phyloP scores from a whole-genome alignment of 2,329 filamentous ascomycete species.

The Rutstroemia sp. region DNA sequence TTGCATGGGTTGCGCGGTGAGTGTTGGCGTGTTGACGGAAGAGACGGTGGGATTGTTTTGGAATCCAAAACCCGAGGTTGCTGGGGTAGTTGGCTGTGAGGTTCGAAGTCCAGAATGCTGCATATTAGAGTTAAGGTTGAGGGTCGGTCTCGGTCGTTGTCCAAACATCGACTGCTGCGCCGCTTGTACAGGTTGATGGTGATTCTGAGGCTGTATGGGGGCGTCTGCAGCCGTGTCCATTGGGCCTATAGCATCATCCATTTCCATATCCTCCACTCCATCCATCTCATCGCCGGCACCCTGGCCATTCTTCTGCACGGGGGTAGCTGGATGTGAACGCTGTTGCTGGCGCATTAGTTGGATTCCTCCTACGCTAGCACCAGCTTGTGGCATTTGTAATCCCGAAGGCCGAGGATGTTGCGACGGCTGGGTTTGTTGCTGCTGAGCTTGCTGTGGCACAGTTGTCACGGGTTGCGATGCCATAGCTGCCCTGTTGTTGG shows the following conservation, averaged over 20 bases:
- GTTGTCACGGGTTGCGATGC: slow-evolving; percentile 29
- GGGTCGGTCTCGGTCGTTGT: slow-evolving; percentile 58
- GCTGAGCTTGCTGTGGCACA: slow-evolving; percentile 42
- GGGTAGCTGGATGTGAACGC: slow-evolving; percentile 28
- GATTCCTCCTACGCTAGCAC: slow-evolving; percentile 26
- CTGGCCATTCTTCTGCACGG: slow-evolving; percentile 24
- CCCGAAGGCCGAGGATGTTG: slow-evolving; percentile 20
- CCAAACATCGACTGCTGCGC: slow-evolving; percentile 59
- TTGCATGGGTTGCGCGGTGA: slow-evolving; percentile 65
- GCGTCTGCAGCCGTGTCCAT: slow-evolving; percentile 55
- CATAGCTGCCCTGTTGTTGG: slow-evolving; percentile 40
- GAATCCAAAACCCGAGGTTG: slow-evolving; percentile 67
- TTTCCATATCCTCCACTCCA: slow-evolving; percentile 88
- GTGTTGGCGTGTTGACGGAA: slow-evolving; percentile 89
- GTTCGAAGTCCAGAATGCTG: slow-evolving; percentile 74
- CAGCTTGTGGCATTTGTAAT: slow-evolving; percentile 26
- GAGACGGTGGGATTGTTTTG: slow-evolving; percentile 95
- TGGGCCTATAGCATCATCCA: slow-evolving; percentile 72
- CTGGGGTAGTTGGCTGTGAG: slow-evolving; percentile 81
- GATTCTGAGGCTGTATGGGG: slow-evolving; percentile 21
- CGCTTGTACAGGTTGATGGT: slow-evolving; percentile 59
- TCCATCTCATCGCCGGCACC: slow-evolving; percentile 59
- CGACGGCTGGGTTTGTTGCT: slow-evolving; percentile 23
- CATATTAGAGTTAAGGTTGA: slow-evolving; percentile 66
- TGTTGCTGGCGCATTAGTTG: slow-evolving; percentile 30